Base-by-base conservation (phyloP, 257 asterid species). In the Nicotiana obtusifolia region DNA sequence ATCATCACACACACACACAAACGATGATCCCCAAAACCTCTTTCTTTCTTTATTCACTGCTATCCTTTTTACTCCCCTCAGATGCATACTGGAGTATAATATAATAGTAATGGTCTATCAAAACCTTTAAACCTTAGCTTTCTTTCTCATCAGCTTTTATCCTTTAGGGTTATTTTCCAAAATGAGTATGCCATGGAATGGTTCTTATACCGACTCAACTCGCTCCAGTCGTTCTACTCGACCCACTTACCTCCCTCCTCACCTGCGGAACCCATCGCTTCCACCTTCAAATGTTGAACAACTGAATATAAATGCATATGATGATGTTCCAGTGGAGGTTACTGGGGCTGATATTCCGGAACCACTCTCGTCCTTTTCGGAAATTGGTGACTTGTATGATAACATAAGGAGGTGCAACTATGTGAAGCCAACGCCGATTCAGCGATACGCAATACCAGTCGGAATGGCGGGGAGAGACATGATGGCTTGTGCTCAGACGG, bases 401-500 rank as follows among this genome's bases (percentile, higher is more conserved):
- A 93, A 91, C 26, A 91, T 93, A 37, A 88, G 66, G 86, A 86
- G 93, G 41, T 93, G 97, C 33, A 87, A 87, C 81, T 91, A 88
- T 84, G 88, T 86, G 79, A 84, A 79, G 35, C 97, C 97, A 5
- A 93, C 97, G 3, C 92, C 97, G 30, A 93, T 93, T 13, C 97
- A 91, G 90, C 81, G 90, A 49, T 86, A 90, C 82, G 95, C 95
- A 1, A 89, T 93, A 67, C 97, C 97, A 15, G 94, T 86, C 64
- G 95, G 92, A 41, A 84, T 90, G 90, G 86, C 82, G 0, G 97
- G 97, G 17, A 85, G 97, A 75, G 97, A 93, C 65, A 78, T 93
- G 76, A 93, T 93, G 97, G 97, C 97, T 3, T 91, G 95, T 57
- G 97, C 97, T 20, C 97, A 93, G 77, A 93, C 97, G 19, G 97